These are phyloP conservation scores for Ustilago esculenta DNA, from an alignment of 1,284 basidiomycete genomes.

Conservation along the genomic window DNA sequence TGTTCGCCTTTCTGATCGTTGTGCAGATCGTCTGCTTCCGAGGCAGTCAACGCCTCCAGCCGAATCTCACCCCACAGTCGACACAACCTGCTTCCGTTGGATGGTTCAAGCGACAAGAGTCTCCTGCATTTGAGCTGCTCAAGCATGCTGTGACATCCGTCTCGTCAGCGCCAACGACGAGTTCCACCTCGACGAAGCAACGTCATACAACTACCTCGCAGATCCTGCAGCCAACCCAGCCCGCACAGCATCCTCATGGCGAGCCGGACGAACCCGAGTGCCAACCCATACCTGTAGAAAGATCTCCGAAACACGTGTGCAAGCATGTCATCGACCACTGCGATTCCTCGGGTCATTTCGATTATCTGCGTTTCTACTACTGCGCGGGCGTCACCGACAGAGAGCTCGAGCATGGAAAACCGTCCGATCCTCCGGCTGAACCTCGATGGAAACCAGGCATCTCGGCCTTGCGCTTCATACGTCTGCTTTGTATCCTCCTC, in stretches of 20 bases:
- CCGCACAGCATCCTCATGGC: conserved; percentile 6
- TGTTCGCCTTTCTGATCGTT: conserved; percentile 47
- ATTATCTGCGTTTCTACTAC: conserved; percentile 62
- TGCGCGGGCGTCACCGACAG: conserved; percentile 39
- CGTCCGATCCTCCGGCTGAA: conserved; percentile 16
- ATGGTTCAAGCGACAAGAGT: conserved; percentile 14
- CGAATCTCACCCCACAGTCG: conserved; percentile 12
- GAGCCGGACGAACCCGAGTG: too few relatives aligned
- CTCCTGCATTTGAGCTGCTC: not conserved
- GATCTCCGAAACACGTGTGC: conserved; percentile 43
- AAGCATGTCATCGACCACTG: conserved; percentile 50
- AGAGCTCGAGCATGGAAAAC: conserved; percentile 16
- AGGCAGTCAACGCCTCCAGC: conserved; percentile 25
- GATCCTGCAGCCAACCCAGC: conserved; percentile 2
- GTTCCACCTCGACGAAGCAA: conserved; percentile 7
- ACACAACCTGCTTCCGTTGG: not conserved
- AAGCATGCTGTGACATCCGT: conserved; percentile 10
- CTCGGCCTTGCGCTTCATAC: conserved; percentile 29
- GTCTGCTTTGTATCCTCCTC: conserved; percentile 37
- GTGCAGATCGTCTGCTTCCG: conserved; percentile 49
- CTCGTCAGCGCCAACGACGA: not conserved
- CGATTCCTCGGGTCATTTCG: conserved; percentile 46
- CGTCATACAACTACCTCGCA: conserved; percentile 2
- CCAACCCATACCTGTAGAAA: conserved; percentile 38
- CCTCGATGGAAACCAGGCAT: conserved; percentile 25